Conservation (phyloP, 768 basidiomycete species). For the Suillus hirtellus region DNA sequence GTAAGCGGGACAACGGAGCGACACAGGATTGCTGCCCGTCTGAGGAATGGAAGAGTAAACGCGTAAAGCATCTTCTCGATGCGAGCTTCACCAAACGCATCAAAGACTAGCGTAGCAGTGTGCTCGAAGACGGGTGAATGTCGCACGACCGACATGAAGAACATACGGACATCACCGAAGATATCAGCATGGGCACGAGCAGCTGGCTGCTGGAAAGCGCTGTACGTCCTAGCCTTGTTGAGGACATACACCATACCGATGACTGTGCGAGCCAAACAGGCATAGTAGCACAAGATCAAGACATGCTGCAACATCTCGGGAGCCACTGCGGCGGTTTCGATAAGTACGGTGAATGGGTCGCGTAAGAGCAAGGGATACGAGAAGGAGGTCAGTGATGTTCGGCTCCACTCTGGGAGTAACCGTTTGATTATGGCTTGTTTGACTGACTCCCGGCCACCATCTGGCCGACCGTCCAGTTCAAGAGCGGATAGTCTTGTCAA, state of each 20-base stretch:
- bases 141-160: constrained; percentile 88
- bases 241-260: constrained; percentile 83
- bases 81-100: constrained; percentile 77
- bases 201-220: constrained; percentile 39
- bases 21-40: constrained; percentile 82
- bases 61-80: constrained; percentile 86
- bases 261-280: constrained; percentile 81
- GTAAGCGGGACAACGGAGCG: constrained; percentile 68
- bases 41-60: constrained; percentile 90
- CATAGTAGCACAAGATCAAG: constrained; percentile 87
- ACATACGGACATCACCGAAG: constrained; percentile 85
- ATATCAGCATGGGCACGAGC: constrained; percentile 62
- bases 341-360: constrained; percentile 86
- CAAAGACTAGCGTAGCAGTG: constrained; percentile 76
- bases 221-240: constrained; percentile 66
- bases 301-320: constrained; percentile 90
- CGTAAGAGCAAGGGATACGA: constrained; percentile 85
- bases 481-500: constrained; percentile 65
- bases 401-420: constrained; percentile 88
- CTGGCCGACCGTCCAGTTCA: constrained; percentile 68
- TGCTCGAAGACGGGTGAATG: constrained; percentile 89
- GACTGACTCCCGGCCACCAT: constrained; percentile 76
- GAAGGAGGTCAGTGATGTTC: constrained; percentile 78
- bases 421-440: constrained; percentile 88
- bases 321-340: constrained; percentile 88